Evolutionary conservation across 1,139 yeast species (phyloP).

Genomic region (Wickerhamomyces sp.): DNA sequence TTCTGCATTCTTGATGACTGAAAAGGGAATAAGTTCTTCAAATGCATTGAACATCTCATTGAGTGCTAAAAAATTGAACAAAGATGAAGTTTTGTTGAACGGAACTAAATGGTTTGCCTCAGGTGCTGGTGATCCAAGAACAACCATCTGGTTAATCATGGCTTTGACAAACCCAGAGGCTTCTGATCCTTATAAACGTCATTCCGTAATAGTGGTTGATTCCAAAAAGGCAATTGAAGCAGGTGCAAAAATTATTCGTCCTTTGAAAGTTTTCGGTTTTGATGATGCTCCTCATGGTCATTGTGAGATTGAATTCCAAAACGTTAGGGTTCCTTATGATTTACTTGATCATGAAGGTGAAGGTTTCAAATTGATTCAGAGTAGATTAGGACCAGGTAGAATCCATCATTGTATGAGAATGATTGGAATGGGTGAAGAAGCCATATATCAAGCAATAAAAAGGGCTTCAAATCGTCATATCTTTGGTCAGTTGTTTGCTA

Average conservation of each 20-base stretch:
- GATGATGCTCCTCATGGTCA: slow-evolving; percentile 79
- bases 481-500: slow-evolving; percentile 50
- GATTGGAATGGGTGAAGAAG: slow-evolving; percentile 62
- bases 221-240: slow-evolving; percentile 45
- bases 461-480: slow-evolving; percentile 54
- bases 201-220: slow-evolving; percentile 56
- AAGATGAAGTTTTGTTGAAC: slow-evolving; percentile 51
- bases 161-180: slow-evolving; percentile 46
- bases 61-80: slow-evolving; percentile 35
- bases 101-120: slow-evolving; percentile 77
- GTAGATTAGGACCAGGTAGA: slow-evolving; percentile 69
- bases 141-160: slow-evolving; percentile 61
- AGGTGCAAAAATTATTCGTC: slow-evolving; percentile 51
- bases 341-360: slow-evolving; percentile 48
- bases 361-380: slow-evolving; percentile 66
- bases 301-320: slow-evolving; percentile 52
- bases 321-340: slow-evolving; percentile 45
- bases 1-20: slow-evolving; percentile 71
- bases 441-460: slow-evolving; percentile 45
- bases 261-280: slow-evolving; percentile 55
- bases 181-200: slow-evolving; percentile 43
- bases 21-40: slow-evolving; percentile 59
- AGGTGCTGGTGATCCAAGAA: slow-evolving; percentile 70
- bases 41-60: slow-evolving; percentile 62
- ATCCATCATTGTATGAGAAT: slow-evolving; percentile 74